Evolutionary conservation across 192 early-diverging fungal genomes (phyloP).

Genomic region (Fimicolochytrium jonesii): DNA sequence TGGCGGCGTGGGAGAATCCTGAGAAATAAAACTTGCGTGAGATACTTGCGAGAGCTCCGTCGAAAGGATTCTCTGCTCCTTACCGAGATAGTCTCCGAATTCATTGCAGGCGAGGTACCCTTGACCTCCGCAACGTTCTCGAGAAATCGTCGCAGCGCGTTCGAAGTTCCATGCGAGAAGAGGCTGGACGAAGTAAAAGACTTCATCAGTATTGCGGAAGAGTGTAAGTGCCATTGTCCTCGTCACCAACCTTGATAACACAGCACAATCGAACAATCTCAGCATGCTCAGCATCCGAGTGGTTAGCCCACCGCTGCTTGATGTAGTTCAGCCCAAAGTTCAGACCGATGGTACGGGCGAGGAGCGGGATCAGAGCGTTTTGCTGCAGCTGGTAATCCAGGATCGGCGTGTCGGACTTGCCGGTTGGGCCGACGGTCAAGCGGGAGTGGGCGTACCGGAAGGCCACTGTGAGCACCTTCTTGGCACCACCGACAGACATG

Average conservation of each 20-base stretch:
- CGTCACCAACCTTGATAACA: slow-evolving; percentile 55
- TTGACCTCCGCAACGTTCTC: slow-evolving; percentile 73
- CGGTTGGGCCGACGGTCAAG: slow-evolving; percentile 68
- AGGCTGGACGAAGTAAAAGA: slow-evolving; percentile 40
- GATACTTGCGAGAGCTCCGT: neutral
- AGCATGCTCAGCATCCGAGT: slow-evolving; percentile 38
- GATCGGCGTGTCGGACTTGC: slow-evolving; percentile 72
- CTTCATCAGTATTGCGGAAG: slow-evolving; percentile 6
- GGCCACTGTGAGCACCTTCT: slow-evolving; percentile 55
- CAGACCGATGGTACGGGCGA: slow-evolving; percentile 59
- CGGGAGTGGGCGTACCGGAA: slow-evolving; percentile 70
- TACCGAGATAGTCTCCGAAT: slow-evolving; percentile 57
- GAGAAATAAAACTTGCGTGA: neutral
- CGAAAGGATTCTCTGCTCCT: neutral
- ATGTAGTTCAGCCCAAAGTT: slow-evolving; percentile 78
- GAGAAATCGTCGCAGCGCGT: slow-evolving; percentile 58
- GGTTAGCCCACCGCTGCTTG: slow-evolving; percentile 58
- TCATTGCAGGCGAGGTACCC: slow-evolving; percentile 67
- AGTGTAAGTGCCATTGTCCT: neutral
- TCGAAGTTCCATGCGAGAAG: slow-evolving; percentile 72
- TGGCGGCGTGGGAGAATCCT: slow-evolving; percentile 69
- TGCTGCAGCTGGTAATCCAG: slow-evolving; percentile 75
- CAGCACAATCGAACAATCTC: slow-evolving; percentile 70
- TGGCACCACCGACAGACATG: slow-evolving; percentile 64
- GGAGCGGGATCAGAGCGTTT: slow-evolving; percentile 63